Percentiles rank a stretch among this genome's conserved stretches.
These are phyloP conservation scores for Dryas drummondii DNA, from an alignment of 306 rosid species.

Conservation along the genomic window DNA sequence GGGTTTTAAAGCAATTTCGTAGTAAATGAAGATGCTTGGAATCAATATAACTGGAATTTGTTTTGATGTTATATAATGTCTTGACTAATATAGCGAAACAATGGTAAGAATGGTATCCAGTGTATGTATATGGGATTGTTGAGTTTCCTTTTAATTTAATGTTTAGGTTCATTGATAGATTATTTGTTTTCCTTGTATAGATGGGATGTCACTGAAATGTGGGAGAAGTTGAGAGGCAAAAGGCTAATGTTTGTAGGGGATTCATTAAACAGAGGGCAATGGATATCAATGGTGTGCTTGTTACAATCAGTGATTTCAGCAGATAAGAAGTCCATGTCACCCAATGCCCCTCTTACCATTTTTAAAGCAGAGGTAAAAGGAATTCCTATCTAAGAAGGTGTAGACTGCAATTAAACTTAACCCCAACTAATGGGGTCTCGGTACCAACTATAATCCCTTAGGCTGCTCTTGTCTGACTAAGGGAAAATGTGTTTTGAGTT, in stretches of 20 bases:
- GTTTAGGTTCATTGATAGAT: conserved; percentile 19
- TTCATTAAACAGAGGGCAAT: conserved; percentile 93
- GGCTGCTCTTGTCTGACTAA: background rate
- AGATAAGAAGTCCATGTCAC: conserved; percentile 83
- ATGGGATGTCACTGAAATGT: conserved; percentile 71
- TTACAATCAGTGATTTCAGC: conserved; percentile 85
- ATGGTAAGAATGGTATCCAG: background rate
- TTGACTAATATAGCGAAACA: background rate
- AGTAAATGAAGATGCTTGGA: background rate
- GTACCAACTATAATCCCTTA: background rate
- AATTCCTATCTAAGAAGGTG: conserved; percentile 1
- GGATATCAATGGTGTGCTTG: conserved; percentile 96
- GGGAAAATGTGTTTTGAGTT: background rate
- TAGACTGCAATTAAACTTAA: background rate
- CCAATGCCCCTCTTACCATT: conserved; percentile 89
- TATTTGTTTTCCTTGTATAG: conserved; percentile 36
- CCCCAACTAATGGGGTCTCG: background rate
- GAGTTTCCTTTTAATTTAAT: conserved; percentile 6
- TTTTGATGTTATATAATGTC: background rate
- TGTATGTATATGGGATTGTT: background rate
- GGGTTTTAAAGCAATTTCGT: background rate
- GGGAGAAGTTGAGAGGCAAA: conserved; percentile 93
- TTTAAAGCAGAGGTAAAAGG: conserved; percentile 78
- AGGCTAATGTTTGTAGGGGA: conserved; percentile 99
- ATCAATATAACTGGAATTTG: background rate